A percentile compares a stretch with the other conserved stretches of the same genome.
phyloP scores from a whole-genome alignment of 495 filamentous ascomycete genomes.

The Evansstolkia leycettana region DNA sequence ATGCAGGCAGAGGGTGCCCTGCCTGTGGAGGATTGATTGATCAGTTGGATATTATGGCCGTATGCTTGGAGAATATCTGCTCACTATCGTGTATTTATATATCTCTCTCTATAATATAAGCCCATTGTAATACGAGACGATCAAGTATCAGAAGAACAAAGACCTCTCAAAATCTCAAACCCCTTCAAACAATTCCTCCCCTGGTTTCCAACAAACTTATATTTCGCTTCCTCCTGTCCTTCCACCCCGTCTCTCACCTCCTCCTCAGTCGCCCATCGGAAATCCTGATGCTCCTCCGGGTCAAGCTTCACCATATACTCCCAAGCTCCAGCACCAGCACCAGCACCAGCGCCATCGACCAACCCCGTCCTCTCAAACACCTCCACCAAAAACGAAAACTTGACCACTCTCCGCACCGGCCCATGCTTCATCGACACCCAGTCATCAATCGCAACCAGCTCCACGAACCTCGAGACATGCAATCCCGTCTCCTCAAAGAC shows the following conservation, averaged over 20 bases:
- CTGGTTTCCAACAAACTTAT: slow-evolving; percentile 7
- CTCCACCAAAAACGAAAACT: slow-evolving; percentile 28
- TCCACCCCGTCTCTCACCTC: slow-evolving; percentile 15
- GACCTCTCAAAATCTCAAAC: slow-evolving; percentile 2
- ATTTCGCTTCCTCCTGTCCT: slow-evolving; percentile 14
- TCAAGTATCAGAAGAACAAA: no score
- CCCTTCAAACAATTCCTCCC: slow-evolving; percentile 7
- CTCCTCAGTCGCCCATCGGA: slow-evolving; percentile 31
- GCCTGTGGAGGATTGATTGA: slow-evolving; percentile 53
- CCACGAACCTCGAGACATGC: slow-evolving; percentile 28
- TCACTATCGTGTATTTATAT: not conserved
- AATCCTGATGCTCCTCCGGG: slow-evolving; percentile 31
- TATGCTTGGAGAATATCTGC: no score
- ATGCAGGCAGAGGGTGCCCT: slow-evolving; percentile 47
- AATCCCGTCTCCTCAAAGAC: slow-evolving; percentile 49
- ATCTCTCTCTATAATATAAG: no score
- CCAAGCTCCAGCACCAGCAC: no score
- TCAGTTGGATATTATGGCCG: no score
- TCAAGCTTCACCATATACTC: slow-evolving; percentile 24
- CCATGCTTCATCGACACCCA: slow-evolving; percentile 13
- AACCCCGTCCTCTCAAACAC: slow-evolving; percentile 15
- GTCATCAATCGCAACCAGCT: slow-evolving; percentile 25
- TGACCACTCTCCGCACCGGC: slow-evolving; percentile 9
- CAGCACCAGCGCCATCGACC: not conserved
- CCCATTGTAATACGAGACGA: no score